Evolutionary conservation across 768 basidiomycete species (phyloP).

Genomic region (Kwoniella sp.): DNA sequence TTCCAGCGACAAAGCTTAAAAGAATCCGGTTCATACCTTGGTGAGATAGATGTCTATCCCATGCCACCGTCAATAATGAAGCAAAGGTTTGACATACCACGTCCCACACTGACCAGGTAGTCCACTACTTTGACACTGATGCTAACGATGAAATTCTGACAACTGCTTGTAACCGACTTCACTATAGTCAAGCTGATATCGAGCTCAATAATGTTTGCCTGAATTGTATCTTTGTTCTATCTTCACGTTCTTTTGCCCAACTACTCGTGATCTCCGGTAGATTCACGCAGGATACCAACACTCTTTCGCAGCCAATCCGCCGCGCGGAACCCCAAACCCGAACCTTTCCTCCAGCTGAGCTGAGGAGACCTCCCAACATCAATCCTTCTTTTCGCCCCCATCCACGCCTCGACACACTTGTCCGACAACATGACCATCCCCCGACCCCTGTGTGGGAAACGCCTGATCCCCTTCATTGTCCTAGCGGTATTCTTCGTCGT

Average conservation of each 20-base stretch:
- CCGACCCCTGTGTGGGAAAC: not conserved
- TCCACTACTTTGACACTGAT: no score
- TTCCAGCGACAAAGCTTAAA: not conserved
- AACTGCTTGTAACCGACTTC: no score
- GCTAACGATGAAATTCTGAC: no score
- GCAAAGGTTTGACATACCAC: no score
- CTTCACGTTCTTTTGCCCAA: no score
- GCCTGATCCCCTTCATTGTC: constrained; percentile 8
- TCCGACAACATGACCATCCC: constrained; percentile 4
- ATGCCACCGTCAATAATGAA: no score
- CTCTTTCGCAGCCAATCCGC: not conserved
- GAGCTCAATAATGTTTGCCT: no score
- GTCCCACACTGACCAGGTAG: no score
- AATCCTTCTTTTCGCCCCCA: not conserved
- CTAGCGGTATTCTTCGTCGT: constrained; percentile 9
- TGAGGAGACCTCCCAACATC: not conserved
- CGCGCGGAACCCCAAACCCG: not conserved
- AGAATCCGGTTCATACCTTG: not conserved
- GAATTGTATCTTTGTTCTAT: no score
- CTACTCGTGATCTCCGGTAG: not conserved
- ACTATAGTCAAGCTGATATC: no score
- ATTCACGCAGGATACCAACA: not conserved
- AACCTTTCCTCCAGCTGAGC: constrained; percentile 7
- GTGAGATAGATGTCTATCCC: no score
- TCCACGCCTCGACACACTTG: not conserved